phyloP scores from a whole-genome alignment of 768 basidiomycete genomes.

The Dentipellis sp. region DNA sequence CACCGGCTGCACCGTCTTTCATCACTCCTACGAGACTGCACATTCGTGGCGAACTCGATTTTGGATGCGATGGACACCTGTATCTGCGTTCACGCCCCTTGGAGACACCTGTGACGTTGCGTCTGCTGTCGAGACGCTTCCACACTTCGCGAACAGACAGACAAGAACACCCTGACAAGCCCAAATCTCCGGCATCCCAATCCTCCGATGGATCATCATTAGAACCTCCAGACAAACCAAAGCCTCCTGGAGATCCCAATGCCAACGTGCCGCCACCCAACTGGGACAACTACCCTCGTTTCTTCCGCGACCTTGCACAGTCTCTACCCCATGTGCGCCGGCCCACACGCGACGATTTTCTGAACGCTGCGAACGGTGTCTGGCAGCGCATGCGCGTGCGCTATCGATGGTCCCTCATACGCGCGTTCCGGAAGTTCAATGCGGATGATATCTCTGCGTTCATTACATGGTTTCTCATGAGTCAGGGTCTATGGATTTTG shows the following conservation, averaged over 20 bases:
- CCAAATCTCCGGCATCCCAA: not conserved
- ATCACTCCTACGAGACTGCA: not conserved
- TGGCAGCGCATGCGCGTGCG: constrained; percentile 83
- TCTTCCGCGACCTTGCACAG: constrained; percentile 70
- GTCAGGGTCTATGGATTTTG: constrained; percentile 92
- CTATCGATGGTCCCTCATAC: constrained; percentile 97
- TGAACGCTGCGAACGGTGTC: constrained; percentile 80
- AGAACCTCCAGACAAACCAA: not conserved
- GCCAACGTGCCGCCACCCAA: constrained; percentile 21
- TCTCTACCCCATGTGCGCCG: constrained; percentile 70
- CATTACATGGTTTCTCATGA: constrained; percentile 91
- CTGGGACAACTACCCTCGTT: constrained; percentile 67
- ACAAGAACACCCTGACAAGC: not conserved
- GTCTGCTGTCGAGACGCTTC: not conserved
- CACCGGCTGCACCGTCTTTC: not conserved
- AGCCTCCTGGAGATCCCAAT: constrained; percentile 5
- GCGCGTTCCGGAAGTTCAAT: constrained; percentile 90
- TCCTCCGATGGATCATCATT: not conserved
- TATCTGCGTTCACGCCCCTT: not conserved
- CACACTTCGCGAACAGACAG: not conserved
- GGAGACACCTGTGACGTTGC: not conserved
- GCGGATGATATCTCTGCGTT: constrained; percentile 97
- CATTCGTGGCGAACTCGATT: not conserved
- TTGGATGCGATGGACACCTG: not conserved
- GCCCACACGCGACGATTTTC: constrained; percentile 84